Percentiles rank a stretch among this genome's conserved stretches.
Evolutionary conservation across 2,329 filamentous ascomycete species (phyloP).

Genomic region (Cladosporium colombiae): DNA sequence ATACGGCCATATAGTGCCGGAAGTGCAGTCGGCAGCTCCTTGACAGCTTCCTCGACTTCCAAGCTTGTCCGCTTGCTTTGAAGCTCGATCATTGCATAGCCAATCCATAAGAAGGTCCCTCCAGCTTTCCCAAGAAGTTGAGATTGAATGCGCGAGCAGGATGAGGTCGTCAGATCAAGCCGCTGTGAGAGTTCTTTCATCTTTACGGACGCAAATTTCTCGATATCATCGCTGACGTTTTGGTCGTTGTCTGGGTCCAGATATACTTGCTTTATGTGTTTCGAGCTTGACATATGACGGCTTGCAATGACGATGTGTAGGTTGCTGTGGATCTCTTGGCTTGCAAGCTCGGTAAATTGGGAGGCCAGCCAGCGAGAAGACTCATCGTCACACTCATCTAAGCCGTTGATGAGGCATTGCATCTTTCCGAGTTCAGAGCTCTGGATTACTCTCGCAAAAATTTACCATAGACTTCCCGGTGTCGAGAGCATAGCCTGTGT

Average conservation of each 20-base stretch:
- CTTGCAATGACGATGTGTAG: background rate
- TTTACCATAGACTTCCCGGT: background rate
- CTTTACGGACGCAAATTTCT: background rate
- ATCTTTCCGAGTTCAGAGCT: conserved; percentile 23
- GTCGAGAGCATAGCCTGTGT: background rate
- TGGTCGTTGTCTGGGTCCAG: background rate
- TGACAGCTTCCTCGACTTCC: conserved; percentile 11
- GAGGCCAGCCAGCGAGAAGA: conserved; percentile 21
- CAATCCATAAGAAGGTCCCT: conserved; percentile 40
- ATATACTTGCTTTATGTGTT: background rate
- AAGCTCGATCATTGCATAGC: conserved; percentile 30
- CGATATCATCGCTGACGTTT: background rate
- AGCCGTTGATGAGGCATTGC: conserved; percentile 35
- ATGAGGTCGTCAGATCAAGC: background rate
- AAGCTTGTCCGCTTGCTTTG: conserved; percentile 20
- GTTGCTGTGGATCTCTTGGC: background rate
- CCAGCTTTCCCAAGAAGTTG: conserved; percentile 29
- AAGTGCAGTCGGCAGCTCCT: background rate
- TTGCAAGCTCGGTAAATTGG: conserved; percentile 21
- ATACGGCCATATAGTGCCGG: background rate
- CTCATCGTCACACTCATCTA: conserved; percentile 33
- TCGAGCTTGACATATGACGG: background rate
- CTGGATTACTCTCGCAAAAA: conserved; percentile 3
- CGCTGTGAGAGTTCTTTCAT: background rate
- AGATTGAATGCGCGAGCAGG: conserved; percentile 20